Base-by-base conservation (phyloP, 768 basidiomycete genomes). In the Pleurotus eryngii region DNA sequence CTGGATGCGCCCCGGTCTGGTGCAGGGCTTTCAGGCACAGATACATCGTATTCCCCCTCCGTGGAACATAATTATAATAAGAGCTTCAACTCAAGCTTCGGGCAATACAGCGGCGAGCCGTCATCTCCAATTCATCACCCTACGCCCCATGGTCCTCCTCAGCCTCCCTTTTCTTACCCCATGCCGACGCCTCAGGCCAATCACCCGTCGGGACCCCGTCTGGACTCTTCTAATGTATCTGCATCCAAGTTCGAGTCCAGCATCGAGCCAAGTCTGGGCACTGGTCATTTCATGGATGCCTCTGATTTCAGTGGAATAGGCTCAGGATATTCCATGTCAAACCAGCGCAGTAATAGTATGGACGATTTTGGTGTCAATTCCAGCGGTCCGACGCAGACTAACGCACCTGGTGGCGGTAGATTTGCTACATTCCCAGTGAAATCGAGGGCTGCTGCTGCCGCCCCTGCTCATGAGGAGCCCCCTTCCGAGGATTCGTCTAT, bases 391-490 rank as follows among this genome's bases (percentile, higher is more conserved):
- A 56, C 62, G 0, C 58, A 66, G 3, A 59, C 59, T 1, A 57
- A 63, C 3, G 64, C 61, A 26, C 64, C 64, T 26, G 61, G 63
- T 8, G 79, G 79, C 1, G 80, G 79, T 0, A 77, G 83, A 14
- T 90, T 88, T 63, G 84, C 85, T 22, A 90, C 89, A 1, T 82
- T 89, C 70, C 88, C 87, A 0, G 77, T 80, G 15, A 78, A 81
- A 58, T 67, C 69, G 56, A 63, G 67, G 49, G 67, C 62, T 38
- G 57, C 58, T 7, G 68, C 74, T 5, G 65, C 7, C 65, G 63
- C 65, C 3, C 58, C 68, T 27, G 17, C 47, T 45, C 17, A 12
- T 12, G 49, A 49, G 4, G 37, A 46, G 24, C 24, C 51, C 26
- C 37, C 56, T 18, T 42, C 27, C 26, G 38, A 39, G n/a, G n/a